phyloP scores from a whole-genome alignment of 2,329 filamentous ascomycete species.

The Diaporthe destruens region DNA sequence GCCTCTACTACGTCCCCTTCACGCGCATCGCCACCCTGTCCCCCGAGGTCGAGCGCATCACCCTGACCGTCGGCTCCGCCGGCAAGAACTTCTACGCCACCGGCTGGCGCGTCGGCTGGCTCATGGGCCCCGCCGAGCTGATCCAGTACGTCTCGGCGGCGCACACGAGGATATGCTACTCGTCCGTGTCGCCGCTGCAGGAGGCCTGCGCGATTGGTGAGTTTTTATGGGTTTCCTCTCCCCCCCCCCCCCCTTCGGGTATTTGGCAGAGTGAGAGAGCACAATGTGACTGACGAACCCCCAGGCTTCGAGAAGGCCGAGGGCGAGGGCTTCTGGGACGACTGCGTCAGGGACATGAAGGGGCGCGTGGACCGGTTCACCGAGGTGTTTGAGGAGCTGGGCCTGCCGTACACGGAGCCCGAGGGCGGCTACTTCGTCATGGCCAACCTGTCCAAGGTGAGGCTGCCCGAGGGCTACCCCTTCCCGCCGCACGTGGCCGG shows the following conservation, averaged over 20 bases:
- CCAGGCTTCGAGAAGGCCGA: constrained; percentile 88
- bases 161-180: constrained; percentile 97
- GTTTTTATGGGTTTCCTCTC: constrained; percentile 38
- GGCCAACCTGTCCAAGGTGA: constrained; percentile 90
- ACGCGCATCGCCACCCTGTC: constrained; percentile 92
- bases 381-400: constrained; percentile 80
- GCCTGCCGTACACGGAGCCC: constrained; percentile 86
- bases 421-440: constrained; percentile 98
- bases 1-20: constrained; percentile 94
- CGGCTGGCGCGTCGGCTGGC: constrained; percentile 94
- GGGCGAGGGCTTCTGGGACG: constrained; percentile 86
- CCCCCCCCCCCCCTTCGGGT: too few species aligned
- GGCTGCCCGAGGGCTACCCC: constrained; percentile 83
- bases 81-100: constrained; percentile 99
- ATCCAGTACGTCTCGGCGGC: constrained; percentile 93
- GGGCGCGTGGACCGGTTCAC: constrained; percentile 90
- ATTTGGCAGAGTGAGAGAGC: too few species aligned
- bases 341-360: constrained; percentile 88
- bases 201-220: constrained; percentile 88
- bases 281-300: background rate
- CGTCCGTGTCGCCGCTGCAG: constrained; percentile 91
- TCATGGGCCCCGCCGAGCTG: constrained; percentile 89
- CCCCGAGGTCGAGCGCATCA: constrained; percentile 88
- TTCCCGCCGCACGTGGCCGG: constrained; percentile 91
- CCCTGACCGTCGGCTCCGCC: constrained; percentile 92